Conservation (phyloP, 257 asterid genomes). For the Salvia splendens region DNA sequence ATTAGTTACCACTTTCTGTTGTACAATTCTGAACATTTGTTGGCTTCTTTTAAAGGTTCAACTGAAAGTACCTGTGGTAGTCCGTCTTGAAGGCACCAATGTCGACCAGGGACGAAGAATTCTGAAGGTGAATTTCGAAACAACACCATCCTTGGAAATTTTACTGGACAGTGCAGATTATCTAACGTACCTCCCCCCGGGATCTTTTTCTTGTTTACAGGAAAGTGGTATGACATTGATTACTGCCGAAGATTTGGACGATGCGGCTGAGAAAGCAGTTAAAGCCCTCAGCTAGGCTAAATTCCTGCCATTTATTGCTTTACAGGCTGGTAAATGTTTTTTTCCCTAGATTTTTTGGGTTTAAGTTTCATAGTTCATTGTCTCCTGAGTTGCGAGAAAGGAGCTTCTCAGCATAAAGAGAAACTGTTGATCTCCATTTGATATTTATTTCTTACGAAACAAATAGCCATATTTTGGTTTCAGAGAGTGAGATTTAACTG, state of each 20-base stretch:
- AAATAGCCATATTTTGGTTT: constrained; percentile 1
- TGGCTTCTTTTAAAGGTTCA: constrained; percentile 55
- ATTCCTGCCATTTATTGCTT: constrained; percentile 8
- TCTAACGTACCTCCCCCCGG: not conserved
- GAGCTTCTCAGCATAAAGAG: constrained; percentile 30
- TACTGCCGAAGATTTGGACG: constrained; percentile 93
- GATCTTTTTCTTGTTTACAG: constrained; percentile 37
- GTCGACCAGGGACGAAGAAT: constrained; percentile 97
- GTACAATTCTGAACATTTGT: constrained; percentile 25
- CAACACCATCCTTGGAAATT: not conserved
- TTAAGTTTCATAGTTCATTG: constrained; percentile 7
- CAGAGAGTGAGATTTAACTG: not conserved
- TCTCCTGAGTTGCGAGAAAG: constrained; percentile 27
- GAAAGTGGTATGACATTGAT: constrained; percentile 89
- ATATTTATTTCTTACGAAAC: constrained; percentile 14
- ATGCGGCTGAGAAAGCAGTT: constrained; percentile 94
- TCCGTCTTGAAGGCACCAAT: constrained; percentile 97
- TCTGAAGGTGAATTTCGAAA: constrained; percentile 61
- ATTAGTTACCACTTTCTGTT: not conserved
- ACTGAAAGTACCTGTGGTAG: constrained; percentile 90
- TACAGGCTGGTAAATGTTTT: constrained; percentile 16
- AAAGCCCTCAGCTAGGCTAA: constrained; percentile 50
- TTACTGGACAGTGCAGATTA: not conserved
- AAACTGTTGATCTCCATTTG: constrained; percentile 29
- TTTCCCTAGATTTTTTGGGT: not conserved